Evolutionary conservation across 2,329 filamentous ascomycete species (phyloP).

Genomic region (Trichocomaceae sp.): DNA sequence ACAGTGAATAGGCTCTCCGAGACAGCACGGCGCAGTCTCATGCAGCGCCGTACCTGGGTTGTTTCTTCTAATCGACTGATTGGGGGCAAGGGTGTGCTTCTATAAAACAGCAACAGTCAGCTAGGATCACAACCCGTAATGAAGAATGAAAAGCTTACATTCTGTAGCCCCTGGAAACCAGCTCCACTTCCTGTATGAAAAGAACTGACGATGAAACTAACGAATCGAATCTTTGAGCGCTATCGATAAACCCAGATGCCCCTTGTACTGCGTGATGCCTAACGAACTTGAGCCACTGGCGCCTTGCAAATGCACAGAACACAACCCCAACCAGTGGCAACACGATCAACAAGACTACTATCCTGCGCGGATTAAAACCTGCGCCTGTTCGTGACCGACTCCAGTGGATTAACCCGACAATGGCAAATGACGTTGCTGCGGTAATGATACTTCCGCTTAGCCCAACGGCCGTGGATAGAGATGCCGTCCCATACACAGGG

Average conservation of each 20-base stretch:
- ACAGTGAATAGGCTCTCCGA: constrained; percentile 62
- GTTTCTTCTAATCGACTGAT: constrained; percentile 84
- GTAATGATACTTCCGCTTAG: constrained; percentile 61
- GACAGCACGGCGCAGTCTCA: constrained; percentile 70
- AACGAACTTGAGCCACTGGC: constrained; percentile 75
- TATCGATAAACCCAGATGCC: constrained; percentile 61
- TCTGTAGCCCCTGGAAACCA: constrained; percentile 84
- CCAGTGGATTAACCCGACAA: constrained; percentile 68
- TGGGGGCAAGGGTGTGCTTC: constrained; percentile 84
- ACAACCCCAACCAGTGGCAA: constrained; percentile 50
- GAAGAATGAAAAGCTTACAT: constrained; percentile 50
- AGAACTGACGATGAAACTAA: constrained; percentile 68
- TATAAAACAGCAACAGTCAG: constrained; percentile 31
- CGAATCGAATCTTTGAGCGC: constrained; percentile 74
- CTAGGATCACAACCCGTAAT: constrained; percentile 11
- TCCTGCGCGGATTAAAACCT: constrained; percentile 37
- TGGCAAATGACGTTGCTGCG: constrained; percentile 54
- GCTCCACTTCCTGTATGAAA: constrained; percentile 88
- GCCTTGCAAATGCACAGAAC: constrained; percentile 65
- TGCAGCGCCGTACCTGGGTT: constrained; percentile 69
- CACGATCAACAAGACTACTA: constrained; percentile 35
- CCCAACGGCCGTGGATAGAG: constrained; percentile 46
- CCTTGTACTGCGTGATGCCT: constrained; percentile 66
- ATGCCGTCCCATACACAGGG: constrained; percentile 24
- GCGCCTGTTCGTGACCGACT: constrained; percentile 50